phyloP scores from a whole-genome alignment of 164 flowering plant species.

The Tinospora cordifolia region DNA sequence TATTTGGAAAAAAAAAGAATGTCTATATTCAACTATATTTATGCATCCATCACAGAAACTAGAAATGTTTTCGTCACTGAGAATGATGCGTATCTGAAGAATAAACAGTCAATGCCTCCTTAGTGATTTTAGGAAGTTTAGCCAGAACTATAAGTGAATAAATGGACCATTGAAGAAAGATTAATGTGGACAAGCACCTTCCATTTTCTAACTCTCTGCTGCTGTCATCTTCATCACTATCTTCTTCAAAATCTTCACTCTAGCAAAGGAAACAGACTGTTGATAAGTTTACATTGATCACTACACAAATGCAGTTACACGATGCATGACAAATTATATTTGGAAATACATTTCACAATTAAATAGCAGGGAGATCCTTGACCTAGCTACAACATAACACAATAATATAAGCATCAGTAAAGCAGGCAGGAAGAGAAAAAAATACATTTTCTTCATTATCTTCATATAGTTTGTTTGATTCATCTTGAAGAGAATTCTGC shows the following conservation, averaged over 20 bases:
- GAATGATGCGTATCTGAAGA: no score
- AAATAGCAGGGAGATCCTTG: background rate
- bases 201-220: background rate
- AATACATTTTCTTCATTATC: slow-evolving; percentile 23
- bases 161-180: background rate
- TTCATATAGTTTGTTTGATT: slow-evolving; percentile 28
- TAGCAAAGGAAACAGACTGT: background rate
- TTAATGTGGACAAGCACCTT: background rate
- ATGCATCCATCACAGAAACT: background rate
- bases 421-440: background rate
- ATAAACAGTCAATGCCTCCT: background rate
- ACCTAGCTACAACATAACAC: background rate
- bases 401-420: background rate
- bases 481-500: slow-evolving; percentile 19
- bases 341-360: background rate
- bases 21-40: background rate
- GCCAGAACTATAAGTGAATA: background rate
- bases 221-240: background rate
- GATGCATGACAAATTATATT: background rate
- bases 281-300: background rate
- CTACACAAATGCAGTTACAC: background rate
- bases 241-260: background rate
- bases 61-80: no score
- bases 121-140: background rate
- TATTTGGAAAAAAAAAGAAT: background rate